Percentiles rank a stretch among this genome's conserved stretches.
These are phyloP conservation scores for Globisporangium echinulatum DNA, from an alignment of 352 stramenopile genomes.

Conservation along the genomic window DNA sequence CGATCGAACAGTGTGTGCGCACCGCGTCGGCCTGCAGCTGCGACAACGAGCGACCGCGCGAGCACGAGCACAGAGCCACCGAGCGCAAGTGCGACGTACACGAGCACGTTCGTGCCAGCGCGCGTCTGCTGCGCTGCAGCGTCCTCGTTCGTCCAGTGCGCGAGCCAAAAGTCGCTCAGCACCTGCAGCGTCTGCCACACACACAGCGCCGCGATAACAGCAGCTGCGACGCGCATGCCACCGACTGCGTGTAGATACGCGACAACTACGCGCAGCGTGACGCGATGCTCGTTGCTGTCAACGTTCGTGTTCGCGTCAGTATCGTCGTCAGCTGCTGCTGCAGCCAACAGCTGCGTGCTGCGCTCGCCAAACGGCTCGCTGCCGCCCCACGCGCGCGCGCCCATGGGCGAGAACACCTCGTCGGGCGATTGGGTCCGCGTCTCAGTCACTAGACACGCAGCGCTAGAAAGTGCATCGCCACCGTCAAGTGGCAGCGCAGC, in stretches of 20 bases:
- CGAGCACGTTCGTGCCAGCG: conserved; percentile 61
- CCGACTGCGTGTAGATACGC: conserved; percentile 46
- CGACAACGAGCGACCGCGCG: conserved; percentile 51
- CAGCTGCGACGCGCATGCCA: conserved; percentile 33
- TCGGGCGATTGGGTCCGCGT: conserved; percentile 2
- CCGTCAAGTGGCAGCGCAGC: conserved; percentile 27
- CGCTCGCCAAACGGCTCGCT: neutral
- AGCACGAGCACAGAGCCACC: conserved; percentile 47
- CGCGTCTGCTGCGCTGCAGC: conserved; percentile 77
- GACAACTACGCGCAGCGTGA: conserved; percentile 25
- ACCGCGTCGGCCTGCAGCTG: conserved; percentile 44
- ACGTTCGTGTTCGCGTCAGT: neutral
- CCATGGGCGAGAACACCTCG: conserved; percentile 18
- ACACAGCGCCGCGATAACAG: conserved; percentile 58
- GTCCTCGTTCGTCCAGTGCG: conserved; percentile 73
- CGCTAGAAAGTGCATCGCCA: neutral
- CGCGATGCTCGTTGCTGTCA: conserved; percentile 18
- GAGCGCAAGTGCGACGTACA: conserved; percentile 54
- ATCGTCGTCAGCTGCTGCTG: conserved; percentile 2
- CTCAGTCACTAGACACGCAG: too few relatives aligned
- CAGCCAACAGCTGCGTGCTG: neutral
- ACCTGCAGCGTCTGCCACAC: conserved; percentile 85
- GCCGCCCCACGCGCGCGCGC: too few relatives aligned
- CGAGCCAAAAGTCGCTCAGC: conserved; percentile 88
- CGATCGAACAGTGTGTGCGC: conserved; percentile 79